Percentiles rank a stretch among this genome's conserved stretches.
These are phyloP conservation scores for Leptographium lundbergii DNA, from an alignment of 2,329 filamentous ascomycete genomes.

Conservation along the genomic window DNA sequence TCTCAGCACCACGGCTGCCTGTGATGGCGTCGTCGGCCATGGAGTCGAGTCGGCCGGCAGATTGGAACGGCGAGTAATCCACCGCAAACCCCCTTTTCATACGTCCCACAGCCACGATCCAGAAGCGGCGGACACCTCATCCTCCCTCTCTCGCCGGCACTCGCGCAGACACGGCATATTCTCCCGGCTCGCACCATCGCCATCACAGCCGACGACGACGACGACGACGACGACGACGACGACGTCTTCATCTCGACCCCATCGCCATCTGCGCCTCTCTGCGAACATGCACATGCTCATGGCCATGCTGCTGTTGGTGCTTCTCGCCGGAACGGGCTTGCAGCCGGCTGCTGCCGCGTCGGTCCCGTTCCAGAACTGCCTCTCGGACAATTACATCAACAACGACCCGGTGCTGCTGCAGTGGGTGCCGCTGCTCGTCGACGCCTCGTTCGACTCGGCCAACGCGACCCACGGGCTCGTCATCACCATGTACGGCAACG, in stretches of 20 bases:
- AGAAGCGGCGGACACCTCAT: not conserved
- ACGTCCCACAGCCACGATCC: not conserved
- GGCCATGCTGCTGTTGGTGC: constrained; percentile 20
- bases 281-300: not conserved
- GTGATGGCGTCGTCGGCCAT: not conserved
- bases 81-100: not conserved
- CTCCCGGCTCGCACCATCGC: no score
- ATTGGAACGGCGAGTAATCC: not conserved
- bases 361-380: constrained; percentile 75
- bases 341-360: constrained; percentile 47
- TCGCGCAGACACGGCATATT: no score
- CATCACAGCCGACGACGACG: no score
- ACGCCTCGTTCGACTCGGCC: constrained; percentile 56
- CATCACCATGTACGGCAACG: constrained; percentile 81
- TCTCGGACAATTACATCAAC: constrained; percentile 40
- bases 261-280: not conserved
- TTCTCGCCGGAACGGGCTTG: constrained; percentile 26
- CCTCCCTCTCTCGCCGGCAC: not conserved
- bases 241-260: not conserved
- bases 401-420: constrained; percentile 51
- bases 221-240: no score
- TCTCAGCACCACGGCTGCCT: not conserved
- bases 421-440: constrained; percentile 63
- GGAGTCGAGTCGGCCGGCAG: not conserved
- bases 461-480: constrained; percentile 52